Base-by-base conservation (phyloP, 2,329 filamentous ascomycete genomes). In the Myriosclerotinia scirpicola region DNA sequence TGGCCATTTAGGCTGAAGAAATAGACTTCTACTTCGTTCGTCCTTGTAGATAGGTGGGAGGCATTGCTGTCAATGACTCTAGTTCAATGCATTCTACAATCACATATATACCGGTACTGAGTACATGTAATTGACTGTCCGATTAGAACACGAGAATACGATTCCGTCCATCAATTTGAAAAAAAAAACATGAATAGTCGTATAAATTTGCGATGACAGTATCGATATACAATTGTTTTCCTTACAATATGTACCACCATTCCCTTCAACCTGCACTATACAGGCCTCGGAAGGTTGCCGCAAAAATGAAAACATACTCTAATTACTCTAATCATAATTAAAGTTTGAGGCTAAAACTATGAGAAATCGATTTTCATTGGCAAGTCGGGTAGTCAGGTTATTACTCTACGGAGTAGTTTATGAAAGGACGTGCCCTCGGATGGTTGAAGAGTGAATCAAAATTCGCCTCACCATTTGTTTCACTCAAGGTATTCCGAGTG, bases 381-480 rank as follows among this genome's bases (percentile, higher is more conserved):
- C 36, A 22, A 20, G 20, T n/a, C n/a, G n/a, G n/a, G n/a, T 17
- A 11, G 12, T 20, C 12, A 6, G 17, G 9, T 50, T n/a, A 3
- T 34, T 36, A 7, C 42, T 42, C 40, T n/a, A n/a, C n/a, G n/a
- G n/a, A n/a, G n/a, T n/a, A 7, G 34, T 48, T 22, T 15, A 34
- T 17, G 11, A 34, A 22, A 22, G 26, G 15, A 17, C 36, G 46
- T 59, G 44, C 44, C 17, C 42, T 44, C n/a, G 54, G 54, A 60
- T 54, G 48, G 42, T 30, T 52, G 50, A 17, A 59, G 26, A 36
- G 30, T 59, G 63, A 65, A 65, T 42, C 63, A 60, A 30, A 52
- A 50, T 34, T 52, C 46, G 54, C 54, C 36, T n/a, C 63, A 65
- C 54, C 44, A 65, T 20, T 60, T 50, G 63, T 65, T 65, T 65